Evolutionary conservation across 805 yeast species (phyloP).

Genomic region (Candida hispaniensis): DNA sequence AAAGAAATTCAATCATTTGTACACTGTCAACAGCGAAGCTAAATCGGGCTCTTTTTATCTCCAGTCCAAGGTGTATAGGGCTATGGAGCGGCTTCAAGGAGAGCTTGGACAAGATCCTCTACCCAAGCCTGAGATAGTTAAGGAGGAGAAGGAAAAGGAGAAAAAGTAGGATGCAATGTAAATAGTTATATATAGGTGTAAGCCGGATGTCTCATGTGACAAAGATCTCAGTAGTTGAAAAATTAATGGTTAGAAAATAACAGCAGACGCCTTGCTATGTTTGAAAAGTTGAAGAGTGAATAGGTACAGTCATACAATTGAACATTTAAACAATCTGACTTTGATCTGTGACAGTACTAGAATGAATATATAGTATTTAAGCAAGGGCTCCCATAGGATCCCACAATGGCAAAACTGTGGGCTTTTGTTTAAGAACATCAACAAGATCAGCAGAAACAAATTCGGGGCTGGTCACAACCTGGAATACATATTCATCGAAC

Average conservation of each 20-base stretch:
- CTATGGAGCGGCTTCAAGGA: slow-evolving; percentile 79
- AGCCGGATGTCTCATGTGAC: too few relatives aligned
- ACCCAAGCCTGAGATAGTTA: slow-evolving; percentile 14
- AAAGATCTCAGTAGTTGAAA: too few relatives aligned
- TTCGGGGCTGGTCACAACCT: slow-evolving; percentile 49
- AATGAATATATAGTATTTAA: slow-evolving; percentile 9
- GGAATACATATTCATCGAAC: slow-evolving; percentile 65
- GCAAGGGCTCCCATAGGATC: slow-evolving; percentile 77
- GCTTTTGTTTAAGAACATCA: slow-evolving; percentile 34
- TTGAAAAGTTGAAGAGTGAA: too few relatives aligned
- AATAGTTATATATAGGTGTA: too few relatives aligned
- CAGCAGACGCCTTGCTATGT: too few relatives aligned
- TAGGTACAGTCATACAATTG: too few relatives aligned
- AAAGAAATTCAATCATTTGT: slow-evolving; percentile 68
- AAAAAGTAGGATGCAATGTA: slow-evolving; percentile 6
- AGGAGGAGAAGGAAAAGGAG: slow-evolving; percentile 14
- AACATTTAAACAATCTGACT: too few relatives aligned
- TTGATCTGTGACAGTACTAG: too few relatives aligned
- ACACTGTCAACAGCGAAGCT: slow-evolving; percentile 82
- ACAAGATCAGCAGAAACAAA: slow-evolving; percentile 36
- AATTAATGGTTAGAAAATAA: too few relatives aligned
- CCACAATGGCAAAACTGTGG: slow-evolving; percentile 59
- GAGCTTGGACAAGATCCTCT: slow-evolving; percentile 42
- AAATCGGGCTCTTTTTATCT: slow-evolving; percentile 93
- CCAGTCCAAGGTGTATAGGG: slow-evolving; percentile 87